A percentile compares a stretch with the other conserved stretches of the same genome.
Evolutionary conservation across 768 basidiomycete species (phyloP).

Genomic region (Xerocomellus amylosporus): DNA sequence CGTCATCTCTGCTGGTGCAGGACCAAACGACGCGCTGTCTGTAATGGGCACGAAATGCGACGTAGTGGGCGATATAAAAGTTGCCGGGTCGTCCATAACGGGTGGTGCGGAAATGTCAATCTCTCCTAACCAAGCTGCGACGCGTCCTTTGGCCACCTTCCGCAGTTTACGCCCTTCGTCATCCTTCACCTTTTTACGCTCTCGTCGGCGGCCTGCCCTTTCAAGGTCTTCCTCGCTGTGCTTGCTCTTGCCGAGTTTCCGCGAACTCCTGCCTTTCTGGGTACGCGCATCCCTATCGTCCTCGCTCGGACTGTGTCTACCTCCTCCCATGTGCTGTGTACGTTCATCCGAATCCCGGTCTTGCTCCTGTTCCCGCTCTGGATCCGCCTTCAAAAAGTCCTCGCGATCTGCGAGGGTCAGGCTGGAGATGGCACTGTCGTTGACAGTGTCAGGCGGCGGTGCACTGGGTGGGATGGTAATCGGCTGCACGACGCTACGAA

Average conservation of each 20-base stretch:
- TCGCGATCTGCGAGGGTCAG: conserved; percentile 38
- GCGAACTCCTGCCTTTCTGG: conserved; percentile 27
- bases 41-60: conserved; percentile 30
- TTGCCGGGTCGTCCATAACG: conserved; percentile 36
- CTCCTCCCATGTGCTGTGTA: conserved; percentile 29
- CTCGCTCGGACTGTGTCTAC: conserved; percentile 27
- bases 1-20: conserved; percentile 7
- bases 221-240: conserved; percentile 30
- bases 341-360: conserved; percentile 34
- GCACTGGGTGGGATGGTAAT: conserved; percentile 37
- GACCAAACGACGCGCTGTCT: conserved; percentile 23
- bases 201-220: conserved; percentile 20
- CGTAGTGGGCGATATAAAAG: conserved; percentile 33
- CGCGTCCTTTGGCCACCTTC: conserved; percentile 60
- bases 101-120: conserved; percentile 58
- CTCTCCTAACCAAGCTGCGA: conserved; percentile 75
- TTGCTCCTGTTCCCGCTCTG: conserved; percentile 27
- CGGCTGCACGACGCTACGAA: conserved; percentile 38
- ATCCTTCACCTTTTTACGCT: conserved; percentile 32
- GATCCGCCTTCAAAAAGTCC: conserved; percentile 11
- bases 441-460: conserved; percentile 25
- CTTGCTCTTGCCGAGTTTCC: conserved; percentile 24
- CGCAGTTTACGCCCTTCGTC: conserved; percentile 39
- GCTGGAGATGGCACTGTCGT: conserved; percentile 50
- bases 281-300: conserved; percentile 32